Evolutionary conservation across 1,139 yeast species (phyloP).

Genomic region (Wickerhamiella infanticola): DNA sequence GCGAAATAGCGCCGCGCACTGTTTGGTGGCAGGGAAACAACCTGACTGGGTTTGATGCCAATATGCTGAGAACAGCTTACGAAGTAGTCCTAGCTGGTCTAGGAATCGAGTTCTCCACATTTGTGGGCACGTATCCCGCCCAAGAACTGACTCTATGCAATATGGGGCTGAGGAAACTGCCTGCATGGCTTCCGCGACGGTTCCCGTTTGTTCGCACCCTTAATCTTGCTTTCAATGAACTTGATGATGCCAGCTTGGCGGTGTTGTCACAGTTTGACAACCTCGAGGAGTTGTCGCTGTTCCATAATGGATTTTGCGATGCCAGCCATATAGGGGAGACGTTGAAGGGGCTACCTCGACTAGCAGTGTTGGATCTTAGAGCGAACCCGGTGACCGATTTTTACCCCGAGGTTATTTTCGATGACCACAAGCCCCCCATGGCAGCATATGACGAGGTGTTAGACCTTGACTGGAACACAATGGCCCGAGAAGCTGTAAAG

Average conservation of each 20-base stretch:
- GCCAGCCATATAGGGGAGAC: not conserved
- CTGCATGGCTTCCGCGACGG: constrained; percentile 7
- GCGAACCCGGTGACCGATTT: constrained; percentile 4
- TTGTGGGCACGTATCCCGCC: constrained; percentile 8
- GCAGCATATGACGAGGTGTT: constrained; percentile 4
- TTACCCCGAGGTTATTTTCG: constrained; percentile 4
- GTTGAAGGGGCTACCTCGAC: not conserved
- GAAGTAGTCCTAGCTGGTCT: constrained; percentile 8
- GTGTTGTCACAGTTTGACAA: constrained; percentile 6
- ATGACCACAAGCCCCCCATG: constrained; percentile 1
- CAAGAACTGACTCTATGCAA: constrained; percentile 14
- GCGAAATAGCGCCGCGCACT: constrained; percentile 3
- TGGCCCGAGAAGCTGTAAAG: not conserved
- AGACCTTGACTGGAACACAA: constrained; percentile 2
- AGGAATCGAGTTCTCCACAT: not conserved
- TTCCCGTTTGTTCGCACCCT: constrained; percentile 13
- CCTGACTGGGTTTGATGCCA: constrained; percentile 1
- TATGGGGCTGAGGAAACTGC: constrained; percentile 9
- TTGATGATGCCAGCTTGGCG: constrained; percentile 6
- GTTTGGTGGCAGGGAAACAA: constrained; percentile 4
- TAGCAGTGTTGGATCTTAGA: constrained; percentile 8
- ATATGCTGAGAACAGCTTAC: constrained; percentile 5
- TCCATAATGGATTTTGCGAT: constrained; percentile 7
- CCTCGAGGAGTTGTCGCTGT: constrained; percentile 12
- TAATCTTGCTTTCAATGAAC: constrained; percentile 13